Evolutionary conservation across 2,329 filamentous ascomycete species (phyloP).

Genomic region (Fusarium cyanostomum): DNA sequence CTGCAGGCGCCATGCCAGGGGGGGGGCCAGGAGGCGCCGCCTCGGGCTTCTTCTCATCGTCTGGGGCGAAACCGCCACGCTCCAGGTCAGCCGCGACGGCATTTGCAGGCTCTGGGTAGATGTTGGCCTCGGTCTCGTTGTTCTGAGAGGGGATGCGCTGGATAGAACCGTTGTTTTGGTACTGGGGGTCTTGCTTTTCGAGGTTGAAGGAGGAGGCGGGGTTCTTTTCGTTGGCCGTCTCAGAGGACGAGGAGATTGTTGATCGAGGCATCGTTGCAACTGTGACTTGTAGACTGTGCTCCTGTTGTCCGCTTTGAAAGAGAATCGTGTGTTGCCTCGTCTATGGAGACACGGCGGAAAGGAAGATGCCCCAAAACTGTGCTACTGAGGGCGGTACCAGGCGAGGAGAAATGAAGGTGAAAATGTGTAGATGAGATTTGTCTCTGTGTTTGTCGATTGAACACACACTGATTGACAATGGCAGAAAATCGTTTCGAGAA

Average conservation of each 20-base stretch:
- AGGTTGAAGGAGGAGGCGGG: slow-evolving; percentile 9
- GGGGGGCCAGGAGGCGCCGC: slow-evolving; percentile 35
- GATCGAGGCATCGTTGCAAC: slow-evolving; percentile 37
- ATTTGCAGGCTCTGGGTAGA: slow-evolving; percentile 43
- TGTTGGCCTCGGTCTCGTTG: slow-evolving; percentile 24
- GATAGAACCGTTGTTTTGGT: slow-evolving; percentile 2
- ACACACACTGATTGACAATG: not conserved
- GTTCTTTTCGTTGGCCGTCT: slow-evolving; percentile 38
- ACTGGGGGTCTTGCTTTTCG: slow-evolving; percentile 18
- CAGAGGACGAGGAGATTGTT: slow-evolving; percentile 40
- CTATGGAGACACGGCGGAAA: not conserved
- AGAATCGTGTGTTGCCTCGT: no score
- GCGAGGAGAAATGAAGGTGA: not conserved
- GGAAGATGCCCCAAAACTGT: not conserved
- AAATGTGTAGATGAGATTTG: not conserved
- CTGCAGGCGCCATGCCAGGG: slow-evolving; percentile 53
- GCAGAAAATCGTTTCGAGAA: not conserved
- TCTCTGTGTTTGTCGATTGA: not conserved
- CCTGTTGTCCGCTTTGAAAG: no score
- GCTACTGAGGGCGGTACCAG: not conserved
- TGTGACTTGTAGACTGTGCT: not conserved
- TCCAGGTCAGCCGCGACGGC: slow-evolving; percentile 44
- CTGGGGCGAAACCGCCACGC: slow-evolving; percentile 4
- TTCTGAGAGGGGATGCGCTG: slow-evolving; percentile 17
- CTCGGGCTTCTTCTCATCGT: slow-evolving; percentile 22